phyloP scores from a whole-genome alignment of 2,329 filamentous ascomycete species.

The Monilinia polystroma region DNA sequence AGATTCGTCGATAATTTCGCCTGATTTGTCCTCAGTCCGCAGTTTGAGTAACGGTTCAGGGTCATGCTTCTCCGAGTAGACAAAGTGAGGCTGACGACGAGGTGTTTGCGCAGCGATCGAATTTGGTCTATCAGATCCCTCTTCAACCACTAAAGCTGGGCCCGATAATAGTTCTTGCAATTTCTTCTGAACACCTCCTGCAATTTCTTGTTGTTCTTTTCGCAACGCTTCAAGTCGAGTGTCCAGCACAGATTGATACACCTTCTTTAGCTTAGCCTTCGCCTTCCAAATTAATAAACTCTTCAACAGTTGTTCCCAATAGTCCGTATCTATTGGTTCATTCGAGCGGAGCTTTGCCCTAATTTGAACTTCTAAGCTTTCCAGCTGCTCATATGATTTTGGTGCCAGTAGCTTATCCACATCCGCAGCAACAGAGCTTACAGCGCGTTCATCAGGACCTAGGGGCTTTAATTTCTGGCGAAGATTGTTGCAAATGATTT shows the following conservation, averaged over 20 bases:
- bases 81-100: conserved; percentile 37
- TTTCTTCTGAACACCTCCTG: conserved; percentile 53
- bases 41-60: conserved; percentile 66
- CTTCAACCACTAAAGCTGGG: conserved; percentile 36
- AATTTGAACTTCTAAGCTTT: conserved; percentile 83
- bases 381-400: conserved; percentile 84
- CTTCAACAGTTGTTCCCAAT: conserved; percentile 90
- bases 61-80: conserved; percentile 52
- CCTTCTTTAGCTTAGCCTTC: conserved; percentile 75
- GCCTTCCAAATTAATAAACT: conserved; percentile 90
- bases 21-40: conserved; percentile 59
- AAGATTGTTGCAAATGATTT: conserved; percentile 76
- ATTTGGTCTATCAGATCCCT: conserved; percentile 28
- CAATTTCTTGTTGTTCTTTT: conserved; percentile 67
- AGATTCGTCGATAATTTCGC: conserved; percentile 58
- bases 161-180: conserved; percentile 50
- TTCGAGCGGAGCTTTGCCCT: conserved; percentile 80
- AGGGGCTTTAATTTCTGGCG: conserved; percentile 62
- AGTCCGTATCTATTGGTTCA: conserved; percentile 87
- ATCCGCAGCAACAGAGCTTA: conserved; percentile 80
- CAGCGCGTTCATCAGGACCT: conserved; percentile 65
- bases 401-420: conserved; percentile 84
- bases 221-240: conserved; percentile 66
- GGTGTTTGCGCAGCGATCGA: conserved; percentile 20
- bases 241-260: conserved; percentile 73